Evolutionary conservation across 495 filamentous ascomycete species (phyloP).

Genomic region (Podospora conica): DNA sequence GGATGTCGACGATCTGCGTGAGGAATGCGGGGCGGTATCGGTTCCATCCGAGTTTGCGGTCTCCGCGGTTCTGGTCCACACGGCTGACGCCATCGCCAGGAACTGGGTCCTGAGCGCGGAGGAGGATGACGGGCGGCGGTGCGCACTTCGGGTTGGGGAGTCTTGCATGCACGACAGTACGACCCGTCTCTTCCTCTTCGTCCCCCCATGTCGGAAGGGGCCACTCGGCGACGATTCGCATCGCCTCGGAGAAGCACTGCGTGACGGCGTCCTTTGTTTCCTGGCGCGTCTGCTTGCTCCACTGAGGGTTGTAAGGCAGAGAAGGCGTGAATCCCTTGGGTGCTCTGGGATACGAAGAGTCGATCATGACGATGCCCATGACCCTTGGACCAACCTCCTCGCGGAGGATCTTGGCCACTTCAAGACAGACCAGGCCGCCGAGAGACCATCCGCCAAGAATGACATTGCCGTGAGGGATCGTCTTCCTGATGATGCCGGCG

Average conservation of each 20-base stretch:
- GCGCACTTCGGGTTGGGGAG: neutral
- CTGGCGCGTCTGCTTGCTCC: conserved; percentile 28
- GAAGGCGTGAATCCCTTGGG: neutral
- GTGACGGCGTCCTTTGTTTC: conserved; percentile 33
- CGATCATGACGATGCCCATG: conserved; percentile 41
- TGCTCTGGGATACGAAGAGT: conserved; percentile 29
- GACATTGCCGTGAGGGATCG: conserved; percentile 26
- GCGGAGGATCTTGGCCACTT: conserved; percentile 33
- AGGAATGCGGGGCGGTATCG: conserved; percentile 31
- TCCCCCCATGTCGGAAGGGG: conserved; percentile 29
- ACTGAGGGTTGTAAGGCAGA: conserved; percentile 1
- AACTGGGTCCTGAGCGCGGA: conserved; percentile 33
- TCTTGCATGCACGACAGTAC: too few species aligned
- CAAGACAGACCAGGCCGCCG: conserved; percentile 38
- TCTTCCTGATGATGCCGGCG: conserved; percentile 23
- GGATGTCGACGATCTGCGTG: conserved; percentile 30
- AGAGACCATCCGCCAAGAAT: conserved; percentile 41
- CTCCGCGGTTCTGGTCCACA: conserved; percentile 31
- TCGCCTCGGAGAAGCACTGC: conserved; percentile 32
- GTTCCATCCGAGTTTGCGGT: conserved; percentile 36
- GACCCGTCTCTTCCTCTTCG: neutral
- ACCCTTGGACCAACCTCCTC: conserved; percentile 22
- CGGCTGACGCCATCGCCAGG: conserved; percentile 22
- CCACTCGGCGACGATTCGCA: conserved; percentile 33
- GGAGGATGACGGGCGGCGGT: conserved; percentile 33